Conservation (phyloP, 164 flowering plant species). For the Platanus orientalis region DNA sequence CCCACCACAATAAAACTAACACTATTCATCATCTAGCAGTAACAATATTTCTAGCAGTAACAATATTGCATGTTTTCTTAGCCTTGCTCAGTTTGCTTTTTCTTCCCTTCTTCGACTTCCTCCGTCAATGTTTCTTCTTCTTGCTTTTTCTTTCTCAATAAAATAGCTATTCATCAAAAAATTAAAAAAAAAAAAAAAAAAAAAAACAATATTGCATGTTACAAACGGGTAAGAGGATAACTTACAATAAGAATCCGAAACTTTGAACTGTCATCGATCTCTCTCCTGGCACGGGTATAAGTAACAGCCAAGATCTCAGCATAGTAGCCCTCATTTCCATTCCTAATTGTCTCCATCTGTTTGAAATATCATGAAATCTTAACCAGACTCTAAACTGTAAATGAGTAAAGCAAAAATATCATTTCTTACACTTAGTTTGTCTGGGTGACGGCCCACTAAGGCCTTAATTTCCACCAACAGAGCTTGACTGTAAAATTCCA, state of each 20-base stretch:
- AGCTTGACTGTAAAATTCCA: slow-evolving; percentile 46
- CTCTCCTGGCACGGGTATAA: slow-evolving; percentile 41
- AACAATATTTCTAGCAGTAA: no score
- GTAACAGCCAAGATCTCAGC: slow-evolving; percentile 80
- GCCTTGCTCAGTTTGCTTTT: no score
- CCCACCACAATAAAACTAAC: no score
- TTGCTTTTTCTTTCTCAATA: no score
- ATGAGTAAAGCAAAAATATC: not conserved
- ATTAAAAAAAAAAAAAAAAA: no score
- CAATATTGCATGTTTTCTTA: no score
- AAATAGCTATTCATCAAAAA: no score
- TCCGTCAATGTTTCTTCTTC: no score
- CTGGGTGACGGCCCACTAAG: slow-evolving; percentile 77
- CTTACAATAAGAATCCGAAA: slow-evolving; percentile 92
- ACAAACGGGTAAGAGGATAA: slow-evolving; percentile 2
- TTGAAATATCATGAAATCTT: slow-evolving; percentile 2
- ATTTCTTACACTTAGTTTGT: slow-evolving; percentile 55
- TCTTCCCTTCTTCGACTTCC: no score
- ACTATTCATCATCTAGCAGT: no score
- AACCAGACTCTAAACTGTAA: slow-evolving; percentile 4
- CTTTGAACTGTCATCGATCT: slow-evolving; percentile 54
- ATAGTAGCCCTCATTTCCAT: slow-evolving; percentile 62
- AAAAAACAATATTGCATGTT: not conserved
- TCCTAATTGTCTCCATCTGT: slow-evolving; percentile 61
- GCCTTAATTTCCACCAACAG: slow-evolving; percentile 59